phyloP scores from a whole-genome alignment of 2,329 filamentous ascomycete genomes.

The Claviceps digitariae region DNA sequence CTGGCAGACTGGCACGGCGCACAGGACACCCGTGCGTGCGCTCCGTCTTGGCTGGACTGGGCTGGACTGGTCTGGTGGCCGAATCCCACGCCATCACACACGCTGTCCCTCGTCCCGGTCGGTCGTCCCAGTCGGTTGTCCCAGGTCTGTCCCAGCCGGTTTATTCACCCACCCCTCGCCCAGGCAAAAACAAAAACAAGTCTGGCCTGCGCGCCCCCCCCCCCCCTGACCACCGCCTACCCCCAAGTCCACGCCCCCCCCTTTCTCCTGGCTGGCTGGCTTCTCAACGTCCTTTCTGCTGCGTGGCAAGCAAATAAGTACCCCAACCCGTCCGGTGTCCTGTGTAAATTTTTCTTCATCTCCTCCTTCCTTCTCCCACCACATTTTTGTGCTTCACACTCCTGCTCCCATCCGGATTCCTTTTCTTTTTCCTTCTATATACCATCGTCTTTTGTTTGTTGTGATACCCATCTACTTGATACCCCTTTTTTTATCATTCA shows the following conservation, averaged over 20 bases:
- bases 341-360: constrained; percentile 6
- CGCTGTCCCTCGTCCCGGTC: no score
- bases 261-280: constrained; percentile 2
- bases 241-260: constrained; percentile 5
- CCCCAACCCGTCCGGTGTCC: constrained; percentile 20
- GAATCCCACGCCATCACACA: neutral
- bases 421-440: constrained; percentile 25
- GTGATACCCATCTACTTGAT: constrained; percentile 37
- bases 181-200: neutral
- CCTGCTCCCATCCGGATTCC: constrained; percentile 11
- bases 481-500: constrained; percentile 26
- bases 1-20: neutral
- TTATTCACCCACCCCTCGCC: neutral
- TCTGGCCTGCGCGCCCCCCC: neutral
- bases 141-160: neutral
- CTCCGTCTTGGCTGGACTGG: no score
- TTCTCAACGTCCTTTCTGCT: constrained; percentile 8
- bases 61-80: no score
- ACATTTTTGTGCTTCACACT: constrained; percentile 18
- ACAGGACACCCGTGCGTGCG: neutral
- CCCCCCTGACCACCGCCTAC: neutral
- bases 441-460: constrained; percentile 29
- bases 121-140: no score
- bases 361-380: constrained; percentile 18
- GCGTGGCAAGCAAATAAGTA: constrained; percentile 26